Percentiles rank a stretch among this genome's conserved stretches.
Conservation (phyloP, 352 stramenopile species). For the Poterioochromonas sp. region DNA sequence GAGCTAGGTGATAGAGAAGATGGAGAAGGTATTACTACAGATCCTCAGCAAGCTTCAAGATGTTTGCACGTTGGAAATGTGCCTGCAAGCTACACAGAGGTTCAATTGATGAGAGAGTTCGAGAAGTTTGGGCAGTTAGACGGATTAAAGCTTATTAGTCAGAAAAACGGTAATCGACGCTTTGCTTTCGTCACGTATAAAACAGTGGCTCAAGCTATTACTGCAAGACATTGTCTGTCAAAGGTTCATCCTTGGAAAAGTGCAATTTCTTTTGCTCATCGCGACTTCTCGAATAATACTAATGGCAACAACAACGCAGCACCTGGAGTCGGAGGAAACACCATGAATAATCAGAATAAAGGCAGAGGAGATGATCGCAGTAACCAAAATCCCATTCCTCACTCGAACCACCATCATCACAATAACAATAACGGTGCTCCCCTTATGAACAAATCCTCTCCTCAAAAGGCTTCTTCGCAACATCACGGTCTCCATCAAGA, state of each 20-base stretch:
- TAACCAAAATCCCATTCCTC: no score
- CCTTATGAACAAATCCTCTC: no score
- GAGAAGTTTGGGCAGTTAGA: conserved; percentile 23
- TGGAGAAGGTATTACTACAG: neutral
- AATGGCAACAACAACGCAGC: no score
- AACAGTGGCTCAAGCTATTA: conserved; percentile 26
- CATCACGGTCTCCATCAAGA: no score
- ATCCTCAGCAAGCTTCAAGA: neutral
- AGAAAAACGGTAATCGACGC: conserved; percentile 5
- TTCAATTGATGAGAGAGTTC: conserved; percentile 19
- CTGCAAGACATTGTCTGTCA: neutral
- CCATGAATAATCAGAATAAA: no score
- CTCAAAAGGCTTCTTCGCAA: no score
- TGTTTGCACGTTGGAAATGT: conserved; percentile 27
- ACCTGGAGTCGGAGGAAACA: no score
- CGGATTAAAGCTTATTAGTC: conserved; percentile 12
- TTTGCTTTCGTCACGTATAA: conserved; percentile 33
- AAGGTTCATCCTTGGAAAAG: conserved; percentile 35
- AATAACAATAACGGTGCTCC: no score
- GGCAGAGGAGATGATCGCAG: no score
- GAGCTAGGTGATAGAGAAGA: neutral
- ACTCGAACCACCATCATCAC: no score
- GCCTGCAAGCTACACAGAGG: neutral
- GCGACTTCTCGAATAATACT: neutral
- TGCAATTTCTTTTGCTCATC: conserved; percentile 30